A percentile compares a stretch with the other conserved stretches of the same genome.
These are phyloP conservation scores for Diaporthe vexans DNA, from an alignment of 2,329 filamentous ascomycete genomes.

Conservation along the genomic window DNA sequence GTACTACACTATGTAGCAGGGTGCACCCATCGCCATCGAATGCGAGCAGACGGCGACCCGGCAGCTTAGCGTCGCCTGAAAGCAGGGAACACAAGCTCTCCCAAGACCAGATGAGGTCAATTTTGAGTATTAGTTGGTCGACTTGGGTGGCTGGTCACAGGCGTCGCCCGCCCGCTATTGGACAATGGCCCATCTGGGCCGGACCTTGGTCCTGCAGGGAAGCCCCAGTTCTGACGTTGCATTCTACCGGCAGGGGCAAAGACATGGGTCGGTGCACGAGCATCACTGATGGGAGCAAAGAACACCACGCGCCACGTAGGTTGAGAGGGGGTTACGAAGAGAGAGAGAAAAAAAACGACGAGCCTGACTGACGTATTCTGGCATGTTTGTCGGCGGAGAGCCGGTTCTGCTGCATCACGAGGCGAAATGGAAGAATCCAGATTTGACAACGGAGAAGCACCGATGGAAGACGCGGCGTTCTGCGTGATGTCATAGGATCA, in stretches of 20 bases:
- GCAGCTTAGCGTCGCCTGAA: slow-evolving; percentile 35
- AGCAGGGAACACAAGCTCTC: slow-evolving; percentile 40
- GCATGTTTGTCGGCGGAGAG: slow-evolving; percentile 7
- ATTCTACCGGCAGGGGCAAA: slow-evolving; percentile 21
- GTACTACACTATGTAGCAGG: background rate
- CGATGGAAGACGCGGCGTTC: background rate
- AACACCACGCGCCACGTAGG: slow-evolving; percentile 18
- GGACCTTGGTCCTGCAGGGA: slow-evolving; percentile 24
- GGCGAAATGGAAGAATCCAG: background rate
- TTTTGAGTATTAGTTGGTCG: slow-evolving; percentile 37
- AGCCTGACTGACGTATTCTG: slow-evolving; percentile 11
- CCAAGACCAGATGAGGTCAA: slow-evolving; percentile 42
- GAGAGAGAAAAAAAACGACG: background rate
- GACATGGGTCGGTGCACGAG: slow-evolving; percentile 17
- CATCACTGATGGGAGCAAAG: slow-evolving; percentile 4
- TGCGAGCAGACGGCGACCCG: slow-evolving; percentile 17
- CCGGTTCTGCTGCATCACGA: background rate
- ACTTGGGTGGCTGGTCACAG: slow-evolving; percentile 37
- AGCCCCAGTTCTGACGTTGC: slow-evolving; percentile 6
- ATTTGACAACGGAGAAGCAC: slow-evolving; percentile 1
- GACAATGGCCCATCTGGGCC: slow-evolving; percentile 34
- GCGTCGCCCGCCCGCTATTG: slow-evolving; percentile 28
- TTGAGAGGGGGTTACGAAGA: background rate
- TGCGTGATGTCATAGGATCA: slow-evolving; percentile 12
- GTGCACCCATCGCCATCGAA: slow-evolving; percentile 2